A percentile compares a stretch with the other conserved stretches of the same genome.
phyloP scores from a whole-genome alignment of 2,329 filamentous ascomycete genomes.

The Raffaelea ambrosiae region DNA sequence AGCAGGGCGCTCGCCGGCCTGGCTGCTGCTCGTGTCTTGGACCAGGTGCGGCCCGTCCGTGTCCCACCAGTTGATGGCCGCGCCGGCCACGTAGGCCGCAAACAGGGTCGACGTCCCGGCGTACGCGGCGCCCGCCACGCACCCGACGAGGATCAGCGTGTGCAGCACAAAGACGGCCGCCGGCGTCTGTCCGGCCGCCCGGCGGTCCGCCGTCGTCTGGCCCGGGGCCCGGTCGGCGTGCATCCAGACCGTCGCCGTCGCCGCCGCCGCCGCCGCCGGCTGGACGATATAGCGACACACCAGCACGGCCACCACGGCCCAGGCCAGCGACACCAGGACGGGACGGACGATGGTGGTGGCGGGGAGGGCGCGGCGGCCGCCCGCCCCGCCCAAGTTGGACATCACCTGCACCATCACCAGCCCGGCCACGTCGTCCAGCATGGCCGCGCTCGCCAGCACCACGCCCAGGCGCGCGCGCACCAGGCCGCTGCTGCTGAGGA shows the following conservation, averaged over 20 bases:
- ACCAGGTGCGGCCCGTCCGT: constrained; percentile 22
- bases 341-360: constrained; percentile 33
- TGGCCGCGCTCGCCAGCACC: constrained; percentile 62
- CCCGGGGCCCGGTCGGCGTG: constrained; percentile 18
- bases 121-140: constrained; percentile 44
- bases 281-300: constrained; percentile 34
- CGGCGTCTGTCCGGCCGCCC: constrained; percentile 24
- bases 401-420: constrained; percentile 72
- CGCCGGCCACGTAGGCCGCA: constrained; percentile 55
- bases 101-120: constrained; percentile 56
- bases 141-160: constrained; percentile 37
- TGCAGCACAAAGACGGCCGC: constrained; percentile 30
- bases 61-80: constrained; percentile 53
- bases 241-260: constrained; percentile 15
- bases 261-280: constrained; percentile 29
- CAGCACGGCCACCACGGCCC: constrained; percentile 39
- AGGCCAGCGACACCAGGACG: constrained; percentile 39
- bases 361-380: constrained; percentile 11
- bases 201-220: constrained; percentile 6
- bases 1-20: too few relatives aligned
- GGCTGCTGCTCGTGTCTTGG: too few relatives aligned
- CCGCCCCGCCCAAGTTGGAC: constrained; percentile 44
- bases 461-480: constrained; percentile 40
- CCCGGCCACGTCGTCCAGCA: constrained; percentile 75
- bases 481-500: constrained; percentile 34